Evolutionary conservation across 305 asterid species (phyloP).

Genomic region (Rubia balearica): DNA sequence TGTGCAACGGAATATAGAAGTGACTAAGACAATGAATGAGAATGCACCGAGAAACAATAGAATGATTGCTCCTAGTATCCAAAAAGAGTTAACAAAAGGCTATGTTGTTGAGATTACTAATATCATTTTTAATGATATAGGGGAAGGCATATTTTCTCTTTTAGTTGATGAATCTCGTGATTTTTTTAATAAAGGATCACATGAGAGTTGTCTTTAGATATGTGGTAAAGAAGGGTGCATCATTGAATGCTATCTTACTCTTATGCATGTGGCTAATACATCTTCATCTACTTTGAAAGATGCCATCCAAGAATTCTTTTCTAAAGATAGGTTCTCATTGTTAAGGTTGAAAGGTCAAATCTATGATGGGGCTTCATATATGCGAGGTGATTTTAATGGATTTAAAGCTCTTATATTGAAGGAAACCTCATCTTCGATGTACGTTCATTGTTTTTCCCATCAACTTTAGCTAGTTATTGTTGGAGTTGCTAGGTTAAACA

Average conservation of each 20-base stretch:
- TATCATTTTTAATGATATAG: background rate
- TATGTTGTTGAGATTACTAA: background rate
- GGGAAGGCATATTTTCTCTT: background rate
- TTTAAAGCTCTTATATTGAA: background rate
- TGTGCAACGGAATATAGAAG: background rate
- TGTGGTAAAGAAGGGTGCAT: background rate
- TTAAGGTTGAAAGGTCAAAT: background rate
- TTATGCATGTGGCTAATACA: background rate
- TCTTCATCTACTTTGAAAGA: too few species aligned
- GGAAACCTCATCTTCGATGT: background rate
- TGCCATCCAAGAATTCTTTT: background rate
- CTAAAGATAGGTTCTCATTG: background rate
- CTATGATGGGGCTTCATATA: too few species aligned
- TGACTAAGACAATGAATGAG: background rate
- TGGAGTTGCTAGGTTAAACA: background rate
- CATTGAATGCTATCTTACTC: background rate
- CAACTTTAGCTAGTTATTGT: background rate
- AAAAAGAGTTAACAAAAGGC: background rate
- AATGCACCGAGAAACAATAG: too few species aligned
- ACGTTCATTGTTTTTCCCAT: conserved; percentile 1
- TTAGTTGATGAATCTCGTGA: background rate
- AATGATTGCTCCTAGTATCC: conserved; percentile 6
- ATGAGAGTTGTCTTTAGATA: conserved; percentile 1
- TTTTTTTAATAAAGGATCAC: background rate
- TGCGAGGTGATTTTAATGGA: too few species aligned